These are phyloP conservation scores for Pythium grandisporangium DNA, from an alignment of 352 stramenopile genomes.

Conservation along the genomic window DNA sequence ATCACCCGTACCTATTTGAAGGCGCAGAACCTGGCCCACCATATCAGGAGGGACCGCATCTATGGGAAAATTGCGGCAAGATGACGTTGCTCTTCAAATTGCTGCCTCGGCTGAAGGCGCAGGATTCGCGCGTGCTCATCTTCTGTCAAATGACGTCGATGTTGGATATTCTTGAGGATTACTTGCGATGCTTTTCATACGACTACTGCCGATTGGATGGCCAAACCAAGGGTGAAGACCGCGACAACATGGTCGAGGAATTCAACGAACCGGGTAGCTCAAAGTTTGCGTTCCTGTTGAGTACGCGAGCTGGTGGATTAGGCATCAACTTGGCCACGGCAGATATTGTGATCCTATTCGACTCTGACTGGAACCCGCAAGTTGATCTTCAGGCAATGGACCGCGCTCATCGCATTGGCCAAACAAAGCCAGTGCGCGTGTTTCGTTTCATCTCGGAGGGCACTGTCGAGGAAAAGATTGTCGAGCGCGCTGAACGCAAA, in stretches of 20 bases:
- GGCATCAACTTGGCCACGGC: slow-evolving; percentile 98
- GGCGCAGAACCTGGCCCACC: slow-evolving; percentile 95
- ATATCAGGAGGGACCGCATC: slow-evolving; percentile 94
- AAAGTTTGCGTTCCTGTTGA: slow-evolving; percentile 98
- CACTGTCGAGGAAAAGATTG: slow-evolving; percentile 99
- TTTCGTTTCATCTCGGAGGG: slow-evolving; percentile 98
- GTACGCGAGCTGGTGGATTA: slow-evolving; percentile 93
- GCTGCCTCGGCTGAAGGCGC: slow-evolving; percentile 76
- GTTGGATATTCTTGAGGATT: slow-evolving; percentile 99
- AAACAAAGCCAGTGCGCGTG: slow-evolving; percentile 97
- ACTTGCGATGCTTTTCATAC: slow-evolving; percentile 88
- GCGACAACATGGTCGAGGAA: slow-evolving; percentile 92
- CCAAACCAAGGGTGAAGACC: slow-evolving; percentile 79
- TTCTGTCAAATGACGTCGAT: slow-evolving; percentile 99
- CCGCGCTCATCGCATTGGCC: slow-evolving; percentile 96
- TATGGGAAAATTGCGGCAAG: slow-evolving; percentile 99
- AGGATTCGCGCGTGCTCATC: slow-evolving; percentile 94
- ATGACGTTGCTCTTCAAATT: slow-evolving; percentile 95
- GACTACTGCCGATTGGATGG: slow-evolving; percentile 83
- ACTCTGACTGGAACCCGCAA: slow-evolving; percentile 98
- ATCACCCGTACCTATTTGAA: slow-evolving; percentile 99
- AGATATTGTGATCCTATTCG: slow-evolving; percentile 98
- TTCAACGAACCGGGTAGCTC: slow-evolving; percentile 96
- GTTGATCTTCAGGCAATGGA: slow-evolving; percentile 98
- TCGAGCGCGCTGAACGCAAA: slow-evolving; percentile 97